Evolutionary conservation across 331 rosid species (phyloP).

Genomic region (Cydonia oblonga): DNA sequence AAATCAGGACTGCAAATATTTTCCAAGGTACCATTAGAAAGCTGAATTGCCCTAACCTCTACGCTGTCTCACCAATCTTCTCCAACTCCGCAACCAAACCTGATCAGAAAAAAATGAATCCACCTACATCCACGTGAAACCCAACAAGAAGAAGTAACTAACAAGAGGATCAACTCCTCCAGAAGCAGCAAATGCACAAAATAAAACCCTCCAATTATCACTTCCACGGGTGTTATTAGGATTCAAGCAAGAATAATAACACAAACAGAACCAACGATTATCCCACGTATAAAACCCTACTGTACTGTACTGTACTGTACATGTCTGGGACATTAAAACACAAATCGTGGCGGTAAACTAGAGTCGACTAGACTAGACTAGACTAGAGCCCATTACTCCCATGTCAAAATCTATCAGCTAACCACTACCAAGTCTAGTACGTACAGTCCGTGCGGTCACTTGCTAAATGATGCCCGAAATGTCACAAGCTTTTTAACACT

Average conservation of each 20-base stretch:
- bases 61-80: too few species aligned
- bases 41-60: too few species aligned
- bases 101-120: too few species aligned
- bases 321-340: slow-evolving; percentile 26
- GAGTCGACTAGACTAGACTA: not conserved
- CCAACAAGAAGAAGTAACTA: too few species aligned
- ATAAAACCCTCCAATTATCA: not conserved
- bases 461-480: slow-evolving; percentile 9
- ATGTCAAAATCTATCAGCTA: slow-evolving; percentile 49
- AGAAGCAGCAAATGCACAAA: too few species aligned
- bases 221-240: not conserved
- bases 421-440: slow-evolving; percentile 4
- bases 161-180: too few species aligned
- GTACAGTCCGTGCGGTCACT: not conserved
- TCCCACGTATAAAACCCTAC: slow-evolving; percentile 39
- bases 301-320: slow-evolving; percentile 82
- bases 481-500: slow-evolving; percentile 15
- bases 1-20: too few species aligned
- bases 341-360: slow-evolving; percentile 10
- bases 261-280: not conserved
- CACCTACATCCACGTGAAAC: too few species aligned
- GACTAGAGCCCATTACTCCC: not conserved
- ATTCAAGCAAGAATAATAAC: slow-evolving; percentile 11
- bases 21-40: too few species aligned
- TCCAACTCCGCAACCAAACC: too few species aligned